Evolutionary conservation across 2,329 filamentous ascomycete genomes (phyloP).

Genomic region (Trichoderma sp.): DNA sequence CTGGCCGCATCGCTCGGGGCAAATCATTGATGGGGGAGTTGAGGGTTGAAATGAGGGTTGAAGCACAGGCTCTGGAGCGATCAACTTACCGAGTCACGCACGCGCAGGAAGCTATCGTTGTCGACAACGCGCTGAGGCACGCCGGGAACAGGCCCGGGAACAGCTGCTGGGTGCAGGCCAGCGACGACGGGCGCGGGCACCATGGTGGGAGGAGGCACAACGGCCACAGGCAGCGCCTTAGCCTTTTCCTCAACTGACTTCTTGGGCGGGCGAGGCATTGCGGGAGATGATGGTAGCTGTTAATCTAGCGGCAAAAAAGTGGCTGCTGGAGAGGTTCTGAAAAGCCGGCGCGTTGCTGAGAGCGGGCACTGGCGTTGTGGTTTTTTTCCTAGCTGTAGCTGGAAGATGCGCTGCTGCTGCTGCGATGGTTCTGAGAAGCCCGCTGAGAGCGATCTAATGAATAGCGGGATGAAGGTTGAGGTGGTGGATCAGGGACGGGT

Average conservation of each 20-base stretch:
- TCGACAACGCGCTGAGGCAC: conserved; percentile 50
- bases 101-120: conserved; percentile 73
- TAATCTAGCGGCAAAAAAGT: conserved; percentile 1
- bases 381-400: not conserved
- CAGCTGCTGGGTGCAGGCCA: conserved; percentile 21
- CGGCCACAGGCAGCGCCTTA: conserved; percentile 34
- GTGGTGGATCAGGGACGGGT: conserved; percentile 22
- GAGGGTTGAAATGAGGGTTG: not conserved
- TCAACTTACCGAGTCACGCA: conserved; percentile 74
- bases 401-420: conserved; percentile 16
- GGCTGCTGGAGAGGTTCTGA: not conserved
- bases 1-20: not conserved
- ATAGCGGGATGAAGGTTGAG: conserved; percentile 21
- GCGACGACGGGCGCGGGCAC: conserved; percentile 34
- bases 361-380: not conserved
- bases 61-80: not conserved
- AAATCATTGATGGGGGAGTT: not conserved
- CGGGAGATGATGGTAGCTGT: not conserved
- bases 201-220: conserved; percentile 39
- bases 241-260: conserved; percentile 40
- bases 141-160: conserved; percentile 22
- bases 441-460: conserved; percentile 17
- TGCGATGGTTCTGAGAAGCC: conserved; percentile 10
- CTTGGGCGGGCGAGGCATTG: conserved; percentile 48
- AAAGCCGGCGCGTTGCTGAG: conserved; percentile 7